Evolutionary conservation across 108 stramenopile genomes (phyloP).

Genomic region (Stephanodiscus minutulus): DNA sequence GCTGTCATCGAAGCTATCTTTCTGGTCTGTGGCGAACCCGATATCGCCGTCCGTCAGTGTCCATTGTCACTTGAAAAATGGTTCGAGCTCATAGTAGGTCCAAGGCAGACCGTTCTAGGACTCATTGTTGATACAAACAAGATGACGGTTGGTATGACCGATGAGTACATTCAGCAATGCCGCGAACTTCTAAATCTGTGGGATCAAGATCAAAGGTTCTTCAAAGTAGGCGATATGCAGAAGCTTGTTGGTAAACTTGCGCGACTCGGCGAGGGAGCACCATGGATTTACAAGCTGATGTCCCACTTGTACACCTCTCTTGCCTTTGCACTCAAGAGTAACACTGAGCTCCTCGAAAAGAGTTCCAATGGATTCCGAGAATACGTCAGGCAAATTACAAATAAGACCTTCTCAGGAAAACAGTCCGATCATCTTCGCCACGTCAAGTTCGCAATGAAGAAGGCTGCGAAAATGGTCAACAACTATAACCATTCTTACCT

Average conservation of each 20-base stretch:
- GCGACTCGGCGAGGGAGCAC: background rate
- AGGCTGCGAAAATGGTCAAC: conserved; percentile 4
- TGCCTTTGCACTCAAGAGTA: conserved; percentile 12
- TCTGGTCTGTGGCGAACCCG: too few species aligned
- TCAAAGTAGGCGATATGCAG: conserved; percentile 9
- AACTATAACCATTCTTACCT: background rate
- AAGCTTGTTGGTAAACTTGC: conserved; percentile 4
- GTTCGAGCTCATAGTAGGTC: too few species aligned
- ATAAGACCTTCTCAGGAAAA: background rate
- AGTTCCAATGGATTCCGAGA: background rate
- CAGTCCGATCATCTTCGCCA: background rate
- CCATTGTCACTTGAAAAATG: too few species aligned
- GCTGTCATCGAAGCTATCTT: conserved; percentile 6
- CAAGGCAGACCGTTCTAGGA: too few species aligned
- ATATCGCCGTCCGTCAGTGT: too few species aligned
- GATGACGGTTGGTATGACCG: too few species aligned
- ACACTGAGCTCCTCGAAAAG: conserved; percentile 6
- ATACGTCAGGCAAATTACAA: background rate
- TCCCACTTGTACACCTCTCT: conserved; percentile 23
- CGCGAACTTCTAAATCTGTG: too few species aligned
- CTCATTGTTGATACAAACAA: too few species aligned
- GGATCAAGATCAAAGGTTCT: background rate
- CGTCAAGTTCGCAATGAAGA: background rate
- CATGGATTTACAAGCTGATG: conserved; percentile 18
- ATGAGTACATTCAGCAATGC: too few species aligned